Conservation (phyloP, 352 stramenopile species). For the Phytophthora kernoviae region DNA sequence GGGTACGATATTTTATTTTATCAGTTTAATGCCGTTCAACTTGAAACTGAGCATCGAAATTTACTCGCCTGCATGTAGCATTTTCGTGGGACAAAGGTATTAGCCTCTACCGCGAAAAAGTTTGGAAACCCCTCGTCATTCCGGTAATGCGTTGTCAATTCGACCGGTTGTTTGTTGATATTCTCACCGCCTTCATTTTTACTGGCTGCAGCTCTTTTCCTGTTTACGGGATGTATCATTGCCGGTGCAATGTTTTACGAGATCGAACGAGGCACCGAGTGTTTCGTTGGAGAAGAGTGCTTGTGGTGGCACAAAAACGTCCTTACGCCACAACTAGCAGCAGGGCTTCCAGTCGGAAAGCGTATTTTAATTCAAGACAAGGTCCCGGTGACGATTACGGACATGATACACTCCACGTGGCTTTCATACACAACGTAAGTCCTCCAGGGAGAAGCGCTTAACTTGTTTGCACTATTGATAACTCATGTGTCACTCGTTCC, state of each 20-base stretch:
- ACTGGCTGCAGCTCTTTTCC: constrained; percentile 64
- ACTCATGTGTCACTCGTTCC: neutral
- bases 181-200: constrained; percentile 2
- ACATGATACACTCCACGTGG: constrained; percentile 79
- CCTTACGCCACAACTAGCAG: constrained; percentile 45
- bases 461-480: neutral
- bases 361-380: constrained; percentile 70
- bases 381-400: constrained; percentile 45
- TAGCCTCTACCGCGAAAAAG: constrained; percentile 58
- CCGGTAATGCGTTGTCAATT: constrained; percentile 38
- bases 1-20: constrained; percentile 30
- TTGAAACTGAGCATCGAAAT: neutral
- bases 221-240: constrained; percentile 71
- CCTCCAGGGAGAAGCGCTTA: neutral
- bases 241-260: constrained; percentile 73
- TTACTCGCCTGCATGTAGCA: constrained; percentile 35
- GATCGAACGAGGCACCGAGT: constrained; percentile 72
- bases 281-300: constrained; percentile 59
- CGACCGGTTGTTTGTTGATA: neutral
- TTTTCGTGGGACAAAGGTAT: constrained; percentile 67
- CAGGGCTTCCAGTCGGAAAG: constrained; percentile 52
- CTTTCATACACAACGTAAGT: constrained; percentile 68
- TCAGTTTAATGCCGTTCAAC: too few relatives aligned
- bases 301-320: constrained; percentile 66
- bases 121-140: constrained; percentile 66